phyloP scores from a whole-genome alignment of 805 yeast genomes.

The Phaffomyces opuntiae region DNA sequence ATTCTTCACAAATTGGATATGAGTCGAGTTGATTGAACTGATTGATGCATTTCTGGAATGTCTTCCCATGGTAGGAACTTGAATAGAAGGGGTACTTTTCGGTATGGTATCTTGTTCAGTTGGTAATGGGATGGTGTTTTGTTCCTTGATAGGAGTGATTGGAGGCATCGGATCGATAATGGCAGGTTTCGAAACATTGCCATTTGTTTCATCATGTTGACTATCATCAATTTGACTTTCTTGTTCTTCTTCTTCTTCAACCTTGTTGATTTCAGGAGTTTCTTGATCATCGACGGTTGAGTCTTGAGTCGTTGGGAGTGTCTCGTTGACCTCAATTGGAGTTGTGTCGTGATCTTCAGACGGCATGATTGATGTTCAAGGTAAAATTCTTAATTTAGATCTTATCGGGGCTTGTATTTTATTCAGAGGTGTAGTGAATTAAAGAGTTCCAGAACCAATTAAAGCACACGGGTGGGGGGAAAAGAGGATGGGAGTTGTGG shows the following conservation, averaged over 20 bases:
- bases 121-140: neutral
- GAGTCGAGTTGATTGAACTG: slow-evolving; percentile 24
- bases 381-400: neutral
- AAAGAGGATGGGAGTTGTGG: no score
- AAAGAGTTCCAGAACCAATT: neutral
- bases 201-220: neutral
- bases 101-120: slow-evolving; percentile 1
- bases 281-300: no score
- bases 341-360: neutral
- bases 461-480: neutral
- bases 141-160: neutral
- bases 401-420: slow-evolving; percentile 6
- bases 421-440: neutral
- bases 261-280: no score
- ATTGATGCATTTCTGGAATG: slow-evolving; percentile 18
- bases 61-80: slow-evolving; percentile 5
- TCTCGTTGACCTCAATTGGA: no score
- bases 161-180: neutral
- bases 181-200: neutral
- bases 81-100: slow-evolving; percentile 1
- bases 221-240: slow-evolving; percentile 10
- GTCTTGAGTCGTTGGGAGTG: no score
- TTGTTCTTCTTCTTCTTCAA: slow-evolving; percentile 1
- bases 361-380: neutral
- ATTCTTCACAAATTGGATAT: slow-evolving; percentile 39